Base-by-base conservation (phyloP, 495 filamentous ascomycete species). In the Penicillium lividum region DNA sequence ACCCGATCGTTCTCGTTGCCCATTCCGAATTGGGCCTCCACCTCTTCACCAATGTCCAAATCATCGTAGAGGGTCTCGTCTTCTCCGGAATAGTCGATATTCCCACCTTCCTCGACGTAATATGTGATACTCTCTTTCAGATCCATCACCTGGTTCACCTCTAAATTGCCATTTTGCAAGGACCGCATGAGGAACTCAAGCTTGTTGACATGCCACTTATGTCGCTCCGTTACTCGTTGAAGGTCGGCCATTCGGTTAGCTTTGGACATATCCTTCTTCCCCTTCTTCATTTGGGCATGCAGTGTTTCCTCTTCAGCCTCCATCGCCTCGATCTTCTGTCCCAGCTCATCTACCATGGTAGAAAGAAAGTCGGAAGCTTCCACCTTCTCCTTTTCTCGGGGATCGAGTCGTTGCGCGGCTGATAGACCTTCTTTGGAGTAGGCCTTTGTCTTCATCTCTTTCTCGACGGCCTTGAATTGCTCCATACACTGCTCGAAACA, bases 361-460 rank as follows among this genome's bases (percentile, higher is more conserved):
- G 84, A 84, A 15, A 98, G 77, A 73, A 97, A 98, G 30, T 96
- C 86, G 76, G 84, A 82, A 18, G 87, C 78, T 61, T 98, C 93
- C 48, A 87, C 74, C 74, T 96, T 96, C 68, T 94, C 92, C 70
- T 93, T 90, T 68, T 97, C 93, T 68, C 89, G 94, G 3, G 94
- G 94, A 76, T 98, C 94, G 44, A 98, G 81, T 71, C 96, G 93
- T 47, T 92, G 88, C 3, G 91, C 91, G 47, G 92, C 88, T 44
- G 88, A 91, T 46, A 98, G 76, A 36, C 94, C 94, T 75, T 97
- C 95, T 81, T 98, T 98, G 40, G 95, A 98, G 73, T 96, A 98
- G 56, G 94, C 93, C 75, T 98, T 98, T 48, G 94, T 98, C 79
- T 98, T 98, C 93, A 98, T 98, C 72, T 97, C 94, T 79, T 98